Percentiles rank a stretch among this genome's conserved stretches.
phyloP scores from a whole-genome alignment of 2,329 filamentous ascomycete species.

The Pseudogymnoascus sp. region DNA sequence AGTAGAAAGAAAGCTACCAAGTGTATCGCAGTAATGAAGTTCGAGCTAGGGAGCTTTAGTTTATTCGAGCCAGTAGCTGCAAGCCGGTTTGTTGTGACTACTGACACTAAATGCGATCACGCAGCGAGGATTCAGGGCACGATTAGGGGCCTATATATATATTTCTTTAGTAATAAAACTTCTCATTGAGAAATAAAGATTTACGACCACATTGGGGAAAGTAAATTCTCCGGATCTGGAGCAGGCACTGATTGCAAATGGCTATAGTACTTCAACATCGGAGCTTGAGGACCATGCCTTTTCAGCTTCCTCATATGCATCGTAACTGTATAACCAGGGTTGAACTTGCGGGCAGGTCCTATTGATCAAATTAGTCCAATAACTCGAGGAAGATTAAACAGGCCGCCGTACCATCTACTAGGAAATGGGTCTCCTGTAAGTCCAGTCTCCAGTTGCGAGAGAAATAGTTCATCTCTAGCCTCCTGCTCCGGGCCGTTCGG shows the following conservation, averaged over 20 bases:
- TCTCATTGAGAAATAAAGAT: too few species aligned
- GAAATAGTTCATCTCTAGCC: slow-evolving; percentile 7
- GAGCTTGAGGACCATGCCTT: not conserved
- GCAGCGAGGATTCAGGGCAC: too few species aligned
- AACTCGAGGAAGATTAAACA: not conserved
- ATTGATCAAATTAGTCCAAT: not conserved
- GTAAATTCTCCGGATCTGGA: slow-evolving; percentile 25
- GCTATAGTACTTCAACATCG: slow-evolving; percentile 29
- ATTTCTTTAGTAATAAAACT: too few species aligned
- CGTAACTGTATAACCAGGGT: not conserved
- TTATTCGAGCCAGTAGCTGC: too few species aligned
- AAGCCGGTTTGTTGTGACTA: too few species aligned
- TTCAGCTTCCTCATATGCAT: not conserved
- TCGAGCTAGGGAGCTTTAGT: too few species aligned
- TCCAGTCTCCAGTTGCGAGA: not conserved
- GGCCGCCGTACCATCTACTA: not conserved
- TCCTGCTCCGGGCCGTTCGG: slow-evolving; percentile 6
- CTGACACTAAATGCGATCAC: too few species aligned
- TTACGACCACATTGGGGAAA: slow-evolving; percentile 12
- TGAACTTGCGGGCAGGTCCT: not conserved
- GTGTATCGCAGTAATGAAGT: too few species aligned
- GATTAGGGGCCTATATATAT: too few species aligned
- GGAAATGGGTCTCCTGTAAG: not conserved
- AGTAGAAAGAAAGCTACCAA: too few species aligned
- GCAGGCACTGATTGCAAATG: slow-evolving; percentile 23